A percentile compares a stretch with the other conserved stretches of the same genome.
Conservation (phyloP, 345 rosid genomes). For the Sisymbrium altissimum region DNA sequence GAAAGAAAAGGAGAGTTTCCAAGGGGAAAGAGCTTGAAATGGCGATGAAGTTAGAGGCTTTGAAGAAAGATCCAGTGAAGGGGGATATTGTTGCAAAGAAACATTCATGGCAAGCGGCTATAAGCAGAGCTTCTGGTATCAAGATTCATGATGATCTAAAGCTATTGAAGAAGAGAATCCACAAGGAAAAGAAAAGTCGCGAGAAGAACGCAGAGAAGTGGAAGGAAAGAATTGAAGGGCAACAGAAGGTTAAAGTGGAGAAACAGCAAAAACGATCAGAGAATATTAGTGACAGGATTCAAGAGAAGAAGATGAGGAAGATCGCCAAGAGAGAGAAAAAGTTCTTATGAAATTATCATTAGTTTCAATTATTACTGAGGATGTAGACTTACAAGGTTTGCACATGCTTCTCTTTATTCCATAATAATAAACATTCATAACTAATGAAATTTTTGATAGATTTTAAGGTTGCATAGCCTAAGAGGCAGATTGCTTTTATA, state of each 20-base stretch:
- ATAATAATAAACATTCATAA: neutral
- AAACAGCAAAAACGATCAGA: constrained; percentile 64
- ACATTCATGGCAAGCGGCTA: constrained; percentile 55
- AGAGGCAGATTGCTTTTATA: neutral
- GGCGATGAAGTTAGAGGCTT: constrained; percentile 47
- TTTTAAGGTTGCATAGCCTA: neutral
- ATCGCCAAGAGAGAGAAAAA: constrained; percentile 39
- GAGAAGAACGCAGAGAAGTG: constrained; percentile 67
- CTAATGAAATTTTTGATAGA: neutral
- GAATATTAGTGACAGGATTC: constrained; percentile 51
- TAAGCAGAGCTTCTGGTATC: constrained; percentile 57
- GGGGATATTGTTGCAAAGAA: constrained; percentile 47
- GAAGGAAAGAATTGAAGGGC: constrained; percentile 56
- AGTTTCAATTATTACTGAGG: constrained; percentile 1
- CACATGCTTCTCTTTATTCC: neutral
- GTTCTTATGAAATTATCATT: neutral
- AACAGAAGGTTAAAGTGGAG: constrained; percentile 47
- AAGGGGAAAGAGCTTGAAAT: constrained; percentile 57
- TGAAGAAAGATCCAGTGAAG: constrained; percentile 59
- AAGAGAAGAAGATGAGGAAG: constrained; percentile 55
- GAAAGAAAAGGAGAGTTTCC: constrained; percentile 46
- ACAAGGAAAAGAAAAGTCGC: constrained; percentile 51
- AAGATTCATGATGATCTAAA: constrained; percentile 70
- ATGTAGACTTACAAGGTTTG: constrained; percentile 32
- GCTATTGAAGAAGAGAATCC: constrained; percentile 57